Conservation (phyloP, 805 yeast species). For the Wickerhamiella qilinensis region DNA sequence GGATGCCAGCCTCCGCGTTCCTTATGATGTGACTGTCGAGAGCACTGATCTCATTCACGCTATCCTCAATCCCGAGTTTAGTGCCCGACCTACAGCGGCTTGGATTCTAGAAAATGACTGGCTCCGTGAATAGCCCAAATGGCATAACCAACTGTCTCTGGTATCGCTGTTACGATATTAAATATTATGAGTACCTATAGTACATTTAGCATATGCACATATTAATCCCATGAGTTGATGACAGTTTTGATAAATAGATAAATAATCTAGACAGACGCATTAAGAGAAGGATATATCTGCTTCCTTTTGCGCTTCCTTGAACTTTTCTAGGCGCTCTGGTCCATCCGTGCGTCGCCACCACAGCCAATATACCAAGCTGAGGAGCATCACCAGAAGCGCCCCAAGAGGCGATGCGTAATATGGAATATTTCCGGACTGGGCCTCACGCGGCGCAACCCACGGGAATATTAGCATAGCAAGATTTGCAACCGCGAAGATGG, state of each 20-base stretch:
- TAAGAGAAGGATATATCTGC: background rate
- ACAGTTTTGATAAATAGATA: background rate
- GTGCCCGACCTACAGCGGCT: constrained; percentile 55
- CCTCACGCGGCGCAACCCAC: constrained; percentile 35
- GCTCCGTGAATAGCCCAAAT: too few relatives aligned
- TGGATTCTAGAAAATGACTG: constrained; percentile 42
- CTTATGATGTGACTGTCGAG: constrained; percentile 42
- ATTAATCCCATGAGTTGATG: too few relatives aligned
- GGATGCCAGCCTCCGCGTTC: constrained; percentile 64
- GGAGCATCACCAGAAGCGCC: constrained; percentile 29
- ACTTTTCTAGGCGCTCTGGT: constrained; percentile 14
- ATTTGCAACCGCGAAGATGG: constrained; percentile 30
- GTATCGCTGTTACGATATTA: too few relatives aligned
- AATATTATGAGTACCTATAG: too few relatives aligned
- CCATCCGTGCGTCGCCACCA: constrained; percentile 23
- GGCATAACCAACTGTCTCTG: too few relatives aligned
- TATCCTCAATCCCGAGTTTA: constrained; percentile 54
- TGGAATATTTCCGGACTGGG: constrained; percentile 26
- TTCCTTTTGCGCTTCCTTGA: background rate
- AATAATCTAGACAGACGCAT: background rate
- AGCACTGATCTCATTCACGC: constrained; percentile 43
- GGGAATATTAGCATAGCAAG: constrained; percentile 38
- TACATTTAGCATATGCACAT: too few relatives aligned
- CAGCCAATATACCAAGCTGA: constrained; percentile 30
- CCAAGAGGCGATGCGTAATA: constrained; percentile 44